These are phyloP conservation scores for Talaromyces funiculosus DNA, from an alignment of 2,329 filamentous ascomycete genomes.

Conservation along the genomic window DNA sequence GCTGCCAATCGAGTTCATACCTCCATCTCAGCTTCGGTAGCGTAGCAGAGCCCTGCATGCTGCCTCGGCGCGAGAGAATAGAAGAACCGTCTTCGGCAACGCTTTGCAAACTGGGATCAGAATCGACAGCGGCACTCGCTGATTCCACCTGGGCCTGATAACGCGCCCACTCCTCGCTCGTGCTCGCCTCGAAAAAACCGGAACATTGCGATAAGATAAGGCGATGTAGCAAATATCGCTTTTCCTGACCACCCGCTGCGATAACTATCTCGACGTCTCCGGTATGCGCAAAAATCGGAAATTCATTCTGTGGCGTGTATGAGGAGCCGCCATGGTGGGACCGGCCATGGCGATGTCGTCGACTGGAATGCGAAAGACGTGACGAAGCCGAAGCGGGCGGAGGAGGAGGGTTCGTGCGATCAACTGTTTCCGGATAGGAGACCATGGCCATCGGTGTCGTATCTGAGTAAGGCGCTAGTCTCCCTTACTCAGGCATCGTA, in stretches of 20 bases:
- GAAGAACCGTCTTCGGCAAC: slow-evolving; percentile 34
- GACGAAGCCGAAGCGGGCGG: slow-evolving; percentile 60
- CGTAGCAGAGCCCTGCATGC: slow-evolving; percentile 25
- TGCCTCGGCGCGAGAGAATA: slow-evolving; percentile 34
- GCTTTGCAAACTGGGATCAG: slow-evolving; percentile 29
- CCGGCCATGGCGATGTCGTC: slow-evolving; percentile 69
- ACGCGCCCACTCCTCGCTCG: slow-evolving; percentile 69
- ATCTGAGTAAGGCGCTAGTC: slow-evolving; percentile 10
- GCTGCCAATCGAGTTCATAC: slow-evolving; percentile 78
- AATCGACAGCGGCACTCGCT: slow-evolving; percentile 44
- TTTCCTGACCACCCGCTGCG: slow-evolving; percentile 62
- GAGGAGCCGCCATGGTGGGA: slow-evolving; percentile 70
- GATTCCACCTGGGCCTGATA: slow-evolving; percentile 24
- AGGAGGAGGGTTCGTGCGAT: slow-evolving; percentile 54
- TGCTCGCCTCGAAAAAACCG: slow-evolving; percentile 81
- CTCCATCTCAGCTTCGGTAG: slow-evolving; percentile 64
- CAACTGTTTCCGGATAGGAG: slow-evolving; percentile 42
- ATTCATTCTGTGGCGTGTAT: slow-evolving; percentile 76
- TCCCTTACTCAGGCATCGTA: slow-evolving; percentile 13
- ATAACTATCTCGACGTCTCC: slow-evolving; percentile 91
- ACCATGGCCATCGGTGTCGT: slow-evolving; percentile 26
- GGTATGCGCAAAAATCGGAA: slow-evolving; percentile 81
- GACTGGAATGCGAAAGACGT: slow-evolving; percentile 55
- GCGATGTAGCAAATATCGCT: slow-evolving; percentile 79
- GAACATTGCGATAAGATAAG: slow-evolving; percentile 85